These are phyloP conservation scores for Malassezia yamatoensis DNA, from an alignment of 1,284 basidiomycete genomes.

Conservation along the genomic window DNA sequence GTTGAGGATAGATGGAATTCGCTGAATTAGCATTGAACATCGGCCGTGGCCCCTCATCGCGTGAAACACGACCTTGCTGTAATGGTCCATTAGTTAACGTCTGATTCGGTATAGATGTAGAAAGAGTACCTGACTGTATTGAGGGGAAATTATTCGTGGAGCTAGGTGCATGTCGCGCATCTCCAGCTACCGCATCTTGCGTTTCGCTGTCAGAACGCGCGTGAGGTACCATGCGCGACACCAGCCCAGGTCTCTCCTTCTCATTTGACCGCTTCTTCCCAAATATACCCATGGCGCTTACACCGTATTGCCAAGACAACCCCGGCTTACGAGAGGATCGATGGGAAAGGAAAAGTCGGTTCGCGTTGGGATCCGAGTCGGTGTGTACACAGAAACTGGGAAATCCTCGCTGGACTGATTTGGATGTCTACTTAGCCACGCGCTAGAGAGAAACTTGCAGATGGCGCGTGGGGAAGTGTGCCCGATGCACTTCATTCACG, in stretches of 20 bases:
- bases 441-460: not conserved
- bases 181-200: not conserved
- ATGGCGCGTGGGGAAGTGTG: not conserved
- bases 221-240: slow-evolving; percentile 15
- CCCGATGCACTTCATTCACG: not conserved
- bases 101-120: slow-evolving; percentile 1
- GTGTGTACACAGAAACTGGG: not conserved
- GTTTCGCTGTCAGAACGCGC: slow-evolving; percentile 5
- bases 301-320: not conserved
- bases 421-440: not conserved
- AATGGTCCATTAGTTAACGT: not conserved
- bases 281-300: slow-evolving; percentile 14
- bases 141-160: not conserved
- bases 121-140: not conserved
- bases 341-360: not conserved
- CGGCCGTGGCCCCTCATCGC: slow-evolving; percentile 2
- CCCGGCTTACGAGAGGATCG: not conserved
- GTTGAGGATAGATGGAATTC: not conserved
- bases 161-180: not conserved
- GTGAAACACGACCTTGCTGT: not conserved
- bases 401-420: not conserved
- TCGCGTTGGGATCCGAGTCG: not conserved
- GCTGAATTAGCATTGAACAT: not conserved
- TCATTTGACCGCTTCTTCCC: slow-evolving; percentile 17
- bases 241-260: slow-evolving; percentile 12